Base-by-base conservation (phyloP, 257 asterid genomes). In the Plantago major region DNA sequence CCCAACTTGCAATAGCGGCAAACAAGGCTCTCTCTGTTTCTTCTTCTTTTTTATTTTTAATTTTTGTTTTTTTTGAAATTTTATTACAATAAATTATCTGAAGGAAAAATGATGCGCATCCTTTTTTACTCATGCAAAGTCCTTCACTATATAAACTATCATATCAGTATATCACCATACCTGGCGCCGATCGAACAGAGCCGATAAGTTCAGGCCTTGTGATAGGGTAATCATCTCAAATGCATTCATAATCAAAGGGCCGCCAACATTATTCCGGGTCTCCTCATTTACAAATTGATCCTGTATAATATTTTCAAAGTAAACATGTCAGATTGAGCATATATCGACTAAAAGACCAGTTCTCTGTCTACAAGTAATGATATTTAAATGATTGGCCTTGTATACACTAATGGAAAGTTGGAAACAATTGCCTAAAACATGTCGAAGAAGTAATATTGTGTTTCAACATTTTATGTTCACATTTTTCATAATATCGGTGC, bases 201-300 rank as follows among this genome's bases (percentile, higher is more conserved):
- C 88, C 15, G 97, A 90, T 62, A 93, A 81, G 78, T 93, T 87
- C 73, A 93, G 74, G 65, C 99, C 99, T 74, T 93, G 99, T 61
- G 99, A 93, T 56, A 93, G 86, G 51, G 99, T 87, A 56, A 93
- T 93, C 97, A 93, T 87, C 82, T 89, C 97, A 79, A 93, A 89
- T 14, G 99, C 99, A 76, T 93, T 93, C 97, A 93, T 89, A 58
- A 82, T 64, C 72, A 87, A 76, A 47, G 99, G 99, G 63, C 97
- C 95, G 67, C 42, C 69, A 45, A 63, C 79, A 56, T 60, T 68
- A 10, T 60, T 71, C 54, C 52, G 78, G 43, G 84, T 47, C 78
- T 87, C 84, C 75, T 93, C 96, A 67, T 73, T 84, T 60, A 93
- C 97, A 77, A 65, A 89, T 66, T 76, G 67, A 60, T 87, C 96